Conservation (phyloP, 805 yeast species). For the Cyberlindnera mississippiensis region DNA sequence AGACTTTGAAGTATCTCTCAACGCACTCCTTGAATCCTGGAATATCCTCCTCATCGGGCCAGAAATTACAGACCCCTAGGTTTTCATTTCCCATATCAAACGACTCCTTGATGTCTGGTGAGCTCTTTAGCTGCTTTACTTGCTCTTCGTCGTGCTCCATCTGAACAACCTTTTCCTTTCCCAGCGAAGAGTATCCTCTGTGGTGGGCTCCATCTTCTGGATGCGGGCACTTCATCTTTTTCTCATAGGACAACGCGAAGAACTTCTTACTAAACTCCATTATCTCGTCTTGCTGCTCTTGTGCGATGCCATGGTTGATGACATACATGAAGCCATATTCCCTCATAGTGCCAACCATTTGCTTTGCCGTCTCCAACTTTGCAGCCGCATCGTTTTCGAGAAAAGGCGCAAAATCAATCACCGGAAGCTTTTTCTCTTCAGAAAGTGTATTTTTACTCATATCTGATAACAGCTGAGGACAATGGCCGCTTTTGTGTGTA, state of each 20-base stretch:
- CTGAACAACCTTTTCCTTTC: conserved; percentile 27
- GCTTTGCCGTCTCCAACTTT: conserved; percentile 19
- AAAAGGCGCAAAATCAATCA: conserved; percentile 28
- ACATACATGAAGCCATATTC: conserved; percentile 25
- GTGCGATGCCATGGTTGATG: conserved; percentile 23
- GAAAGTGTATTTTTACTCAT: too few species aligned
- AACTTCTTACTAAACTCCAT: conserved; percentile 21
- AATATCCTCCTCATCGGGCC: conserved; percentile 24
- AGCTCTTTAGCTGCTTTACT: conserved; percentile 12
- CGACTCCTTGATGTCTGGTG: conserved; percentile 27
- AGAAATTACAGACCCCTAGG: conserved; percentile 19
- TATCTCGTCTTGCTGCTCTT: conserved; percentile 10
- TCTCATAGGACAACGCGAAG: conserved; percentile 11
- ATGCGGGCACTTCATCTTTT: conserved; percentile 23
- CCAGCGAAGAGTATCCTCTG: conserved; percentile 25
- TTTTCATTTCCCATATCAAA: conserved; percentile 24
- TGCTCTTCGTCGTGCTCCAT: conserved; percentile 22
- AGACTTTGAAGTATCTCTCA: conserved; percentile 11
- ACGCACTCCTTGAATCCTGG: conserved; percentile 23
- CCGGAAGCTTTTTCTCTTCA: conserved; percentile 16
- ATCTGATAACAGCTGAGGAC: too few species aligned
- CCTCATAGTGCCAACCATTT: conserved; percentile 25
- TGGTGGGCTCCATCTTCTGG: conserved; percentile 24
- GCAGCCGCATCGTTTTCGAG: conserved; percentile 25
- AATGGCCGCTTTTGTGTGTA: too few species aligned